These are phyloP conservation scores for Ogataea chonburiensis DNA, from an alignment of 805 yeast genomes.

Conservation along the genomic window DNA sequence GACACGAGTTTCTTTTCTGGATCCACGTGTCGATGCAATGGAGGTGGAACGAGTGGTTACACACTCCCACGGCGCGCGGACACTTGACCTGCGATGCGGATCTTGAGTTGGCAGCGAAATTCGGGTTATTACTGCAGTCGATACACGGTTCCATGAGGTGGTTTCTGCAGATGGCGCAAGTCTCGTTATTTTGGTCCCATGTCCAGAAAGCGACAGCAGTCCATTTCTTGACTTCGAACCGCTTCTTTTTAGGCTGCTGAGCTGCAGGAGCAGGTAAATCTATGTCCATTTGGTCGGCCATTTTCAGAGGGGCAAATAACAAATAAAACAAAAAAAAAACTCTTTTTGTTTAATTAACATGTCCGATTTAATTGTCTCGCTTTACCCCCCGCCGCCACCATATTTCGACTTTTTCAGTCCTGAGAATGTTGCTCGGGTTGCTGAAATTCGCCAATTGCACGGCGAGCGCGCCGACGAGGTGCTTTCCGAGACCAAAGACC, in stretches of 20 bases:
- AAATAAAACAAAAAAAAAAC: conserved; percentile 6
- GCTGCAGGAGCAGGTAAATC: conserved; percentile 22
- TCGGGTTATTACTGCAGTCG: conserved; percentile 67
- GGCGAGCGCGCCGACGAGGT: conserved; percentile 25
- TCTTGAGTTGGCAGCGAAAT: conserved; percentile 46
- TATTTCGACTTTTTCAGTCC: conserved; percentile 70
- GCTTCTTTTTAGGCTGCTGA: conserved; percentile 48
- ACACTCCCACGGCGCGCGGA: conserved; percentile 94
- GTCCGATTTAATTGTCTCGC: conserved; percentile 47
- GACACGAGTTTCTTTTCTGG: conserved; percentile 93
- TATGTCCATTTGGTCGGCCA: conserved; percentile 27
- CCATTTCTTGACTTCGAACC: conserved; percentile 96
- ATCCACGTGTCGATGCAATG: conserved; percentile 97
- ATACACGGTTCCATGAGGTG: conserved; percentile 98
- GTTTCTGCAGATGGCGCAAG: conserved; percentile 97
- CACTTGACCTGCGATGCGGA: conserved; percentile 41
- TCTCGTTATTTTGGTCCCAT: conserved; percentile 78
- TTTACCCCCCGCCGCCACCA: conserved; percentile 95
- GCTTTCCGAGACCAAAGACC: conserved; percentile 33
- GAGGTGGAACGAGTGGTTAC: conserved; percentile 97
- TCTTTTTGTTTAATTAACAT: conserved; percentile 1
- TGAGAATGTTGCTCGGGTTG: conserved; percentile 54
- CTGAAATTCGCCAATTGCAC: conserved; percentile 23
- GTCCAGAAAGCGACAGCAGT: conserved; percentile 99
- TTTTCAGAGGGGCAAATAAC: conserved; percentile 3